Conservation (phyloP, 2,329 filamentous ascomycete genomes). For the Emydomyces testavorans region DNA sequence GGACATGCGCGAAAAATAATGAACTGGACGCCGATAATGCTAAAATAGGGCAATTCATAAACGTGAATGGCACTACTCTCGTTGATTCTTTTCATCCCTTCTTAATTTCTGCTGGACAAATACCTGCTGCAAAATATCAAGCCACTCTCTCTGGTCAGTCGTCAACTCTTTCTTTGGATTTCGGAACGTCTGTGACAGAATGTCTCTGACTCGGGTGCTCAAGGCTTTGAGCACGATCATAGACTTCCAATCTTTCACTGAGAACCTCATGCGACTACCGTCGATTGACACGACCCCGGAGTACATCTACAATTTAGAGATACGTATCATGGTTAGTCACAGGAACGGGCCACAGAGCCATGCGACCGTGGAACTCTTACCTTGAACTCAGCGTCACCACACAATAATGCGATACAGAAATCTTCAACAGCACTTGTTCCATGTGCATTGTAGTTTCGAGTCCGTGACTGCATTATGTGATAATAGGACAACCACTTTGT, state of each 20-base stretch:
- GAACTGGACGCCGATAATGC: not conserved
- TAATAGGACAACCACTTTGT: conserved; percentile 87
- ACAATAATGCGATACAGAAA: conserved; percentile 71
- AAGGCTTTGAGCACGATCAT: conserved; percentile 81
- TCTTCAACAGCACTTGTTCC: conserved; percentile 73
- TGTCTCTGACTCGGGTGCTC: conserved; percentile 59
- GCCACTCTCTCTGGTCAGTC: conserved; percentile 59
- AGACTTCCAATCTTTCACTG: conserved; percentile 76
- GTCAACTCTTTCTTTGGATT: conserved; percentile 35
- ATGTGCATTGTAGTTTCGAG: conserved; percentile 72
- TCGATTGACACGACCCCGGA: conserved; percentile 76
- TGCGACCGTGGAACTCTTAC: conserved; percentile 35
- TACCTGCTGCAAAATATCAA: conserved; percentile 61
- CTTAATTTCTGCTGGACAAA: conserved; percentile 33
- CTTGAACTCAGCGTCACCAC: conserved; percentile 80
- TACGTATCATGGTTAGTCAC: not conserved
- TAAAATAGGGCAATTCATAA: not conserved
- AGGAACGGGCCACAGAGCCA: not conserved
- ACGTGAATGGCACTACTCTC: not conserved
- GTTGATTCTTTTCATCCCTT: conserved; percentile 1
- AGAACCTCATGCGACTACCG: conserved; percentile 73
- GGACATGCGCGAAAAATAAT: not conserved
- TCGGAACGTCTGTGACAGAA: conserved; percentile 57
- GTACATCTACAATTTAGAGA: conserved; percentile 11
- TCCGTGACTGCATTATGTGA: conserved; percentile 88